These are phyloP conservation scores for Lyophyllum shimeji DNA, from an alignment of 768 basidiomycete genomes.

Conservation along the genomic window DNA sequence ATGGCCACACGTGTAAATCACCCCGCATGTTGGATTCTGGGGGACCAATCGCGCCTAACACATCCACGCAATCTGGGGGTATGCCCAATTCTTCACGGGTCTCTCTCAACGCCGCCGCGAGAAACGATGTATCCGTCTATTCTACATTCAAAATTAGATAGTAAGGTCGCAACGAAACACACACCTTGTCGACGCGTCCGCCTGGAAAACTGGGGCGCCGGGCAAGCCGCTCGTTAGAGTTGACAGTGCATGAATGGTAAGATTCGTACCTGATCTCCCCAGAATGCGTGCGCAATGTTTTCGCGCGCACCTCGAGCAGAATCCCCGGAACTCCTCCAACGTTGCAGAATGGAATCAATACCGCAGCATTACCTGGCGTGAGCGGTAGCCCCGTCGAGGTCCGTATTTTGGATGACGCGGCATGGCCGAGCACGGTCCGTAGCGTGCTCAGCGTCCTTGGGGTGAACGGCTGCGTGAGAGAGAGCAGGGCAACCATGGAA, in stretches of 20 bases:
- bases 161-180: constrained; percentile 14
- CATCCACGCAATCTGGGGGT: constrained; percentile 54
- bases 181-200: constrained; percentile 64
- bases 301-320: constrained; percentile 69
- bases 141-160: constrained; percentile 3
- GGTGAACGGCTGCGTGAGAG: constrained; percentile 40
- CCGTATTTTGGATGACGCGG: constrained; percentile 10
- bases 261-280: constrained; percentile 76
- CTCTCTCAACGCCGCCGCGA: constrained; percentile 67
- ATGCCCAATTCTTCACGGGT: constrained; percentile 75
- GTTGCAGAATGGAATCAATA: constrained; percentile 79
- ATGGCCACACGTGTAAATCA: constrained; percentile 70
- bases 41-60: constrained; percentile 66
- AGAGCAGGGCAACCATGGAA: constrained; percentile 21
- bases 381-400: background rate
- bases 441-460: constrained; percentile 32
- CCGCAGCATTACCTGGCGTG: constrained; percentile 51
- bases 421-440: constrained; percentile 18
- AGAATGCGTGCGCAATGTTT: constrained; percentile 64
- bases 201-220: constrained; percentile 65
- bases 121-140: constrained; percentile 52
- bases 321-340: constrained; percentile 65
- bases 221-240: background rate
- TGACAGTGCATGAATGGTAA: background rate
- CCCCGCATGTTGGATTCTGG: constrained; percentile 58